phyloP scores from a whole-genome alignment of 257 asterid species.

The Solanum commersonii region DNA sequence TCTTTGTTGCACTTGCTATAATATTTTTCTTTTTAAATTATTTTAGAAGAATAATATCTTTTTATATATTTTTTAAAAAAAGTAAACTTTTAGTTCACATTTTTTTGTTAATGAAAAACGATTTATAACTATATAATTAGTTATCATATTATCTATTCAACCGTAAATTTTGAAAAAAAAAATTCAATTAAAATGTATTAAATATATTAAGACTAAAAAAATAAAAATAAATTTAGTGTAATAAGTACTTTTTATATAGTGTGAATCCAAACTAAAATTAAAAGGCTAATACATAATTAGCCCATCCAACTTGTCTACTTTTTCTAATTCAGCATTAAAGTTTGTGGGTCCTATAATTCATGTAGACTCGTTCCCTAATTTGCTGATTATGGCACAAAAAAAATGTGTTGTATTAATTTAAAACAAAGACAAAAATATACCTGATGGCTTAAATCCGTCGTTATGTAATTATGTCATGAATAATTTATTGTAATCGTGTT shows the following conservation, averaged over 20 bases:
- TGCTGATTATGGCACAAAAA: not conserved
- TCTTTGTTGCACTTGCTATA: not conserved
- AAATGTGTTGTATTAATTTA: not conserved
- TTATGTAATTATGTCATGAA: not conserved
- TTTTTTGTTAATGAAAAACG: not conserved
- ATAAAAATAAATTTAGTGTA: not conserved
- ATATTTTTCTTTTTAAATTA: not conserved
- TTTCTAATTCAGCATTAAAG: not conserved
- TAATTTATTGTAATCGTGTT: not conserved
- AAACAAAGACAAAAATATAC: not conserved
- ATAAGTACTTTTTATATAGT: not conserved
- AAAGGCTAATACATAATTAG: not conserved
- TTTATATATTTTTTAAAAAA: not conserved
- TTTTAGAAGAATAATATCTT: not conserved
- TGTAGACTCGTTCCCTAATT: not conserved
- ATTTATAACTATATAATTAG: not conserved
- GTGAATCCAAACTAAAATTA: not conserved
- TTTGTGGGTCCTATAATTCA: not conserved
- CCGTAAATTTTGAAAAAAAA: not conserved
- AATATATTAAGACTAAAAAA: not conserved
- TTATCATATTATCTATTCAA: not conserved
- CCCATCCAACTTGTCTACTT: not conserved
- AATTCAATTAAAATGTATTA: not conserved
- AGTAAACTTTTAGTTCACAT: not conserved
- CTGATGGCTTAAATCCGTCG: not conserved